A percentile compares a stretch with the other conserved stretches of the same genome.
Evolutionary conservation across 768 basidiomycete species (phyloP).

Genomic region (Phaffia tasmanica): DNA sequence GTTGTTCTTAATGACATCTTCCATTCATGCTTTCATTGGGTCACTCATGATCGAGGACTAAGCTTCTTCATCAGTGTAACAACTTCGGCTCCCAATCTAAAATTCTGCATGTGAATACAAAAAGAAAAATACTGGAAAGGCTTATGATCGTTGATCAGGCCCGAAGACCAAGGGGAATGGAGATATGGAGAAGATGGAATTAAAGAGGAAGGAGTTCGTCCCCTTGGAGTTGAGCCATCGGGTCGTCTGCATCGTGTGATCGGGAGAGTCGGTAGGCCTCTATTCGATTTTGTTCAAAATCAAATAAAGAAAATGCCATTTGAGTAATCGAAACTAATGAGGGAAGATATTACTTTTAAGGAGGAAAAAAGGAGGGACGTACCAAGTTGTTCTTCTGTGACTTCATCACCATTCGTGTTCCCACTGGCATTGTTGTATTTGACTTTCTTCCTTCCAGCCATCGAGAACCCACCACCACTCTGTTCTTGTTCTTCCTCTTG

Average conservation of each 20-base stretch:
- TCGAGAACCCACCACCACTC: constrained; percentile 52
- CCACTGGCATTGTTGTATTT: constrained; percentile 36
- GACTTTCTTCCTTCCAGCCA: constrained; percentile 31
- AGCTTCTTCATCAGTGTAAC: no score
- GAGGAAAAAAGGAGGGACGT: constrained; percentile 10
- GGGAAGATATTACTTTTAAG: neutral
- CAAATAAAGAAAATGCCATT: neutral
- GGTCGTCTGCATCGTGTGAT: constrained; percentile 58
- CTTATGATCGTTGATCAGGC: no score
- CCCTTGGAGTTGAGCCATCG: constrained; percentile 87
- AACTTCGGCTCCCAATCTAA: no score
- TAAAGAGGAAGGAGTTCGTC: constrained; percentile 35
- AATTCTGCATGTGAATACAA: no score
- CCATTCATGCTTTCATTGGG: no score
- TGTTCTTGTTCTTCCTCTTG: constrained; percentile 45
- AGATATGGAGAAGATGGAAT: neutral
- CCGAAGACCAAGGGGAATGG: no score
- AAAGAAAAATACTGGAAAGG: no score
- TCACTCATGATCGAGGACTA: no score
- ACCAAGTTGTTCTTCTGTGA: constrained; percentile 60
- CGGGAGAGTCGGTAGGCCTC: constrained; percentile 82
- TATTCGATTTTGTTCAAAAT: constrained; percentile 5
- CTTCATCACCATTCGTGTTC: constrained; percentile 50
- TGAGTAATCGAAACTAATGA: neutral
- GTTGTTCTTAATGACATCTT: no score